Conservation (phyloP, 2,329 filamentous ascomycete species). For the Diaporthe capsici region DNA sequence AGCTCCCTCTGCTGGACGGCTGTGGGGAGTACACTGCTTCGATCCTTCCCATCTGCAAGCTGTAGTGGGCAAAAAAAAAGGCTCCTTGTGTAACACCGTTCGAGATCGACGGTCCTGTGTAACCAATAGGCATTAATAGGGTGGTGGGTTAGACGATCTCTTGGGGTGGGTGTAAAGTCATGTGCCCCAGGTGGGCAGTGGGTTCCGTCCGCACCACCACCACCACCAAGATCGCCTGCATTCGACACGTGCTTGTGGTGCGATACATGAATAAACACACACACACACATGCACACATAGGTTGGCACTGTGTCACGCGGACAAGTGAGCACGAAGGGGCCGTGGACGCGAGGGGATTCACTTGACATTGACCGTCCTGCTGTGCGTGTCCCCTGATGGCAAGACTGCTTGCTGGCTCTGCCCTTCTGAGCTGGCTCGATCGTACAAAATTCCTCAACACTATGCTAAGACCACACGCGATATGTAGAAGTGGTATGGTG, state of each 20-base stretch:
- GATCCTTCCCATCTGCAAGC: background rate
- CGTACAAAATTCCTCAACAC: background rate
- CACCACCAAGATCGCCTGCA: background rate
- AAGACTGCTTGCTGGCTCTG: background rate
- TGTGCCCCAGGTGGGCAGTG: constrained; percentile 1
- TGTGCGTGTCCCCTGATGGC: background rate
- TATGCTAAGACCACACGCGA: constrained; percentile 6
- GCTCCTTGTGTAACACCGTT: constrained; percentile 1
- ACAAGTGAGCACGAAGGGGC: background rate
- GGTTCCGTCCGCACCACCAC: constrained; percentile 6
- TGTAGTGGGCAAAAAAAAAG: background rate
- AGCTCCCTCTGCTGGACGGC: background rate
- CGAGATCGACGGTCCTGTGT: background rate
- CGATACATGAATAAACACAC: background rate
- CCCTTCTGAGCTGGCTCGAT: background rate
- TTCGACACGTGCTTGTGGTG: background rate
- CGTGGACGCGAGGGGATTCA: background rate
- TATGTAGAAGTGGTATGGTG: constrained; percentile 7
- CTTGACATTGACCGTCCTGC: constrained; percentile 17
- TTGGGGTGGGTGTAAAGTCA: constrained; percentile 7
- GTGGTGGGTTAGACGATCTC: background rate
- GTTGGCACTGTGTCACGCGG: background rate
- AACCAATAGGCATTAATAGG: background rate
- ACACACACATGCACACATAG: background rate
- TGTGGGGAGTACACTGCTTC: background rate